A percentile compares a stretch with the other conserved stretches of the same genome.
These are phyloP conservation scores for Austroboletus rostrupii DNA, from an alignment of 1,284 basidiomycete genomes.

Conservation along the genomic window DNA sequence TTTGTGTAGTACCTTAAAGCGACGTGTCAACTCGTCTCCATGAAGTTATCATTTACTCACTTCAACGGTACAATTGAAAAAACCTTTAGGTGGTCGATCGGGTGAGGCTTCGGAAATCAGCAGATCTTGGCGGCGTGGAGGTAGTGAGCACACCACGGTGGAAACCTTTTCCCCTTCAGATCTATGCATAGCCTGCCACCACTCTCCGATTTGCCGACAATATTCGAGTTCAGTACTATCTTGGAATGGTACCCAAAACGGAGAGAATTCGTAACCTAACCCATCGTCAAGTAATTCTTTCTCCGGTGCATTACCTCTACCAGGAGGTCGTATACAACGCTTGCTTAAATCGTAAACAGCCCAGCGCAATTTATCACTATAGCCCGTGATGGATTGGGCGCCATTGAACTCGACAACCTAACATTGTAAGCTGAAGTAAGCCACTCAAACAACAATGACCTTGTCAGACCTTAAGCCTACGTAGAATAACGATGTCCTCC, in stretches of 20 bases:
- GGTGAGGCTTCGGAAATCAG: slow-evolving; percentile 51
- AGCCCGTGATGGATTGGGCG: slow-evolving; percentile 36
- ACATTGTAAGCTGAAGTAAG: slow-evolving; percentile 2
- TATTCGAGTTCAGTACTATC: slow-evolving; percentile 32
- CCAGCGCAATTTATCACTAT: slow-evolving; percentile 35
- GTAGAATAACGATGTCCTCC: slow-evolving; percentile 34
- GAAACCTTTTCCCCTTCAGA: slow-evolving; percentile 5
- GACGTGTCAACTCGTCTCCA: not conserved
- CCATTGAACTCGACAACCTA: slow-evolving; percentile 34
- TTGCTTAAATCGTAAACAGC: slow-evolving; percentile 27
- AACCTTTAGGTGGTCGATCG: slow-evolving; percentile 43
- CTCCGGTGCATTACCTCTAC: slow-evolving; percentile 25
- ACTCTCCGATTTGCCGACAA: slow-evolving; percentile 41
- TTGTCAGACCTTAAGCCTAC: slow-evolving; percentile 27
- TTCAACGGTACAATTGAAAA: slow-evolving; percentile 67
- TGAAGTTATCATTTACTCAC: slow-evolving; percentile 33
- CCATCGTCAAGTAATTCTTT: slow-evolving; percentile 24
- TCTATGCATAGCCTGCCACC: slow-evolving; percentile 47
- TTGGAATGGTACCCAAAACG: slow-evolving; percentile 29
- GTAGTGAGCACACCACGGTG: slow-evolving; percentile 12
- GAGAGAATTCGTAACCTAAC: slow-evolving; percentile 30
- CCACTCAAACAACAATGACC: not conserved
- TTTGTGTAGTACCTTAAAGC: slow-evolving; percentile 45
- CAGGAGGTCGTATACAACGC: slow-evolving; percentile 15
- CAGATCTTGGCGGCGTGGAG: slow-evolving; percentile 37